Evolutionary conservation across 2,329 filamentous ascomycete species (phyloP), one percentile per base, ranked within the genome.

Genomic region (Chrysoporthe cubensis): DNA sequence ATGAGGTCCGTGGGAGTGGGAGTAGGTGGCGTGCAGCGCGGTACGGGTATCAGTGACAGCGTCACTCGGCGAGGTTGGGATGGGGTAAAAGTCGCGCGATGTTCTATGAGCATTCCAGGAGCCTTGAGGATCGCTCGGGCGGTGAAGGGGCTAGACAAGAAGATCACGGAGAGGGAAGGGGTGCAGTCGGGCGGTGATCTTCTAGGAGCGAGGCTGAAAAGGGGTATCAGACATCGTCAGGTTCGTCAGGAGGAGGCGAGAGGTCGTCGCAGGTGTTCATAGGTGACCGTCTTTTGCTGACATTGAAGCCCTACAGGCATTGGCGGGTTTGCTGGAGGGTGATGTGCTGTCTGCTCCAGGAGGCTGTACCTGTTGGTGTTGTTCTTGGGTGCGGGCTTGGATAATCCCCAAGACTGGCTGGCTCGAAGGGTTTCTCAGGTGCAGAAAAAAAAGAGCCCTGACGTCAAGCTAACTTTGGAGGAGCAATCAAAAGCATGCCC

Each of bases 181-280:
- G 26, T 65, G 57, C 43, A 32, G 67, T 21, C 46, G 14, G 14
- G 5, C 40, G 68, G 62, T 48, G 58, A 57, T 60, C 46, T 62
- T 58, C 54, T 70, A 70, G 66, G 62, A 59, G 46, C 37, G 16
- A 58, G 48, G 46, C 42, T 68, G 60, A 42, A 63, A 52, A 58
- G 34, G 62, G 59, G 18, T 66, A 56, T 61, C 60, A 64, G 68
- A 70, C 68, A 70, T 70, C 43, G 66, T 70, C 52, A 54, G 61
- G 60, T 40, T 65, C 59, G 62, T 66, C 46, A 59, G 62, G 59
- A 68, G 62, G 61, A 54, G 44, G 52, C 40, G n/a, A 56, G 52
- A 37, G 4, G 62, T 57, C 50, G 63, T 58, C 16, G 58, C 57
- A 59, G 61, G 44, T 64, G 64, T 59, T 68, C 66, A 68, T 68